Evolutionary conservation across 257 asterid species (phyloP), one percentile per base, ranked within the genome.

Genomic region (Nicotiana undulata): DNA sequence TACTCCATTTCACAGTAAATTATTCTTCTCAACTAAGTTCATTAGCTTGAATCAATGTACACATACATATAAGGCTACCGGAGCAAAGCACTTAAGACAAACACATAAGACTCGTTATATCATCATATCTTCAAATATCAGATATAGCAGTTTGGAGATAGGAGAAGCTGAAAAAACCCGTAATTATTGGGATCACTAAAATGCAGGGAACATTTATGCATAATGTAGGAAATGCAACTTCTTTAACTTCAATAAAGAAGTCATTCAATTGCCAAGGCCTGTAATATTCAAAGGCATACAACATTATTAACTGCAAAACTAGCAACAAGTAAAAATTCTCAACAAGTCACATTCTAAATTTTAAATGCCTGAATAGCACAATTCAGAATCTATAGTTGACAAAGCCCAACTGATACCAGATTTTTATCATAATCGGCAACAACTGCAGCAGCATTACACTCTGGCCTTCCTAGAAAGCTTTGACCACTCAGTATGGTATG

Each of bases 401-500:
- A 53, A 53, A 79, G 40, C 7, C 3, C 46, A 85, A 88, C 32
- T 81, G 64, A 74, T 85, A 81, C 82, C 82, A 75, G n/a, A 64
- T 79, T 77, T 84, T 81, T 56, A 81, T 80, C 84, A 75, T 70
- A 64, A 64, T 51, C 5, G 17, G 63, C 46, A 56, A 40, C 44
- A 44, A 59, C 77, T 70, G 80, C 81, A 24, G 60, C 66, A 31
- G 77, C 83, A 78, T 88, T 85, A 90, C 17, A 87, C 84, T 70
- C 82, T 72, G 66, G 92, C 88, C 66, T 92, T 91, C 63, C 88
- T 87, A 61, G 98, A 97, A 81, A 92, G 96, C 92, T 93, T 94
- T 51, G 97, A 87, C 98, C 98, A 94, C 90, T 94, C 98, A 1
- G 98, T 94, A 79, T 94, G 98, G 72, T 81, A 91, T 9, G 97